phyloP scores from a whole-genome alignment of 2,329 filamentous ascomycete genomes.

The Beauveria sp. region DNA sequence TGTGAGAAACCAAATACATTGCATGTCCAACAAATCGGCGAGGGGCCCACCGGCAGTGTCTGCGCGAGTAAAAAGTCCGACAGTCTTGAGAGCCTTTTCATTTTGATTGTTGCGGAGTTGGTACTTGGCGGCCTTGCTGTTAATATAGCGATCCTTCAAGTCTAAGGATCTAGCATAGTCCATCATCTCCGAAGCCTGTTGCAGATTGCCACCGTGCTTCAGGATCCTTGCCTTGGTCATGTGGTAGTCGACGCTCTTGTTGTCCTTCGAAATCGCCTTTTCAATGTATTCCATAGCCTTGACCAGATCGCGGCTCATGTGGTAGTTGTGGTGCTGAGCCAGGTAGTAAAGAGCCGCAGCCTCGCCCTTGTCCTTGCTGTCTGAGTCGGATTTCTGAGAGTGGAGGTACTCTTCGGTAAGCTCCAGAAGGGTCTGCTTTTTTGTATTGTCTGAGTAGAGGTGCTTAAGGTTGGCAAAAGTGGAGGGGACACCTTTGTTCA shows the following conservation, averaged over 20 bases:
- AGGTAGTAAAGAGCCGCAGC: slow-evolving; percentile 86
- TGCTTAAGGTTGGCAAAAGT: slow-evolving; percentile 96
- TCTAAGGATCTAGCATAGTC: slow-evolving; percentile 80
- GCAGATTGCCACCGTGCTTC: slow-evolving; percentile 77
- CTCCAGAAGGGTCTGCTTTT: slow-evolving; percentile 68
- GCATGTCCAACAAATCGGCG: slow-evolving; percentile 92
- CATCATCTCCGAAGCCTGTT: slow-evolving; percentile 80
- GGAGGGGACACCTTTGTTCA: slow-evolving; percentile 88
- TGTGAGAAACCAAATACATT: slow-evolving; percentile 93
- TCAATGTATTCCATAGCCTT: slow-evolving; percentile 81
- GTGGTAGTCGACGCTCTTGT: slow-evolving; percentile 80
- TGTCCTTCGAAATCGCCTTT: slow-evolving; percentile 70
- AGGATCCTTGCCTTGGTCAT: slow-evolving; percentile 94
- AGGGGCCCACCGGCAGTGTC: slow-evolving; percentile 83
- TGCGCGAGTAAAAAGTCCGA: slow-evolving; percentile 89
- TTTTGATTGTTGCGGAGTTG: slow-evolving; percentile 89
- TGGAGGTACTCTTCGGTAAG: slow-evolving; percentile 73
- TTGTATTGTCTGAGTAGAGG: slow-evolving; percentile 70
- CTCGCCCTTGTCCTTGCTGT: slow-evolving; percentile 52
- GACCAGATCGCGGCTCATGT: slow-evolving; percentile 71
- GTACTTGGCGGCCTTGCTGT: slow-evolving; percentile 96
- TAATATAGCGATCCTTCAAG: slow-evolving; percentile 90
- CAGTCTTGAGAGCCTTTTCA: slow-evolving; percentile 75
- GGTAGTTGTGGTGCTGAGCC: slow-evolving; percentile 94
- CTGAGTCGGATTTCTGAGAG: slow-evolving; percentile 43